Base-by-base conservation (phyloP, 2,329 filamentous ascomycete genomes). In the Dactylellina leptospora region DNA sequence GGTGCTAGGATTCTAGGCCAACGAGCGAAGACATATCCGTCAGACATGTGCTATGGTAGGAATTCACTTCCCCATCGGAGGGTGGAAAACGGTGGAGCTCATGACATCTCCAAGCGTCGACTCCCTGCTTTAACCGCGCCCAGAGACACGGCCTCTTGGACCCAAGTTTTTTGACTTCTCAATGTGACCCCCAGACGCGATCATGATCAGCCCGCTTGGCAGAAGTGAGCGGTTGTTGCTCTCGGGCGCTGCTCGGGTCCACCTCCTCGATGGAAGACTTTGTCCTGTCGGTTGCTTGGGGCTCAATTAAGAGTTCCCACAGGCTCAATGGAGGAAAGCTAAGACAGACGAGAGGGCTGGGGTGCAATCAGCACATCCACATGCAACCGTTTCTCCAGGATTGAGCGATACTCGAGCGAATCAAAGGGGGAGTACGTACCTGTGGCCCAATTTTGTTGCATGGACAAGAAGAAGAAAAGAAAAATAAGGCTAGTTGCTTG, bases 361-460 rank as follows among this genome's bases (percentile, higher is more conserved):
- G n/a, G n/a, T 13, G 20, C 44, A 5, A 8, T 22, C 42, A 60
- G 40, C 40, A 6, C 6, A 20, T 40, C 56, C 64, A 71, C 64
- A 71, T 71, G 64, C 64, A 71, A 58, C 56, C 42, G 50, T 58
- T 66, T 48, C 50, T 48, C 56, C 30, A 54, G 16, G 44, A 27
- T 40, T n/a, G 44, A 44, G n/a, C n/a, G n/a, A n/a, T n/a, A n/a
- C n/a, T 53, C 47, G 63, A 61, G 28, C 64, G 44, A 71, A 56
- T 55, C 30, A 61, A 25, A 30, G 33, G 38, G 10, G 55, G 56
- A 50, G 44, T 48, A 51, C 45, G 53, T 51, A 58, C 61, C 51
- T 58, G 61, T 45, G 11, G 47, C 33, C 23, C 54, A 47, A 47
- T 60, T 30, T 20, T 27, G 11, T 13, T 27, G 27, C 13, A 13